These are phyloP conservation scores for Chaetoceros tenuissimus DNA, from an alignment of 108 stramenopile genomes.

Conservation along the genomic window DNA sequence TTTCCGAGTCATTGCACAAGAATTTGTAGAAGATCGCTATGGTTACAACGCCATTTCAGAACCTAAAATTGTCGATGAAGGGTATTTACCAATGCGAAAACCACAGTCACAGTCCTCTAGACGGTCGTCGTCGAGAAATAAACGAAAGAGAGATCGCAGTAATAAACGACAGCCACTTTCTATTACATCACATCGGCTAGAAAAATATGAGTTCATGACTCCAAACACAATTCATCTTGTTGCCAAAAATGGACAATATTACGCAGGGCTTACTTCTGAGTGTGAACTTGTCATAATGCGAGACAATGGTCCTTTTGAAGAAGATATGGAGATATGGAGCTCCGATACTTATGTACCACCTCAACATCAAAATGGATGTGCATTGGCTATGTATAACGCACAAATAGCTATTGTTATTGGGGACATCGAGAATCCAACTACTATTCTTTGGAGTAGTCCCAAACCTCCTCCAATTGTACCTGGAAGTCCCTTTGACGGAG, in stretches of 20 bases:
- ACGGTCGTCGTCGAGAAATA: constrained; percentile 6
- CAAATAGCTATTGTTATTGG: constrained; percentile 26
- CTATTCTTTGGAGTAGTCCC: constrained; percentile 53
- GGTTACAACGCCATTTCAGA: constrained; percentile 46
- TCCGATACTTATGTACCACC: constrained; percentile 36
- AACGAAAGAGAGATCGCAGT: neutral
- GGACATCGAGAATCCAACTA: constrained; percentile 14
- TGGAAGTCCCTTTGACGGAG: constrained; percentile 24
- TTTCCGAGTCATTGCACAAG: constrained; percentile 37
- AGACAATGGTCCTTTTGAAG: constrained; percentile 7
- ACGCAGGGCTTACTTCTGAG: constrained; percentile 42
- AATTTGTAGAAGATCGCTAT: constrained; percentile 44
- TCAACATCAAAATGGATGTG: constrained; percentile 27
- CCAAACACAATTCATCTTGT: constrained; percentile 25
- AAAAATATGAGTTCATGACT: constrained; percentile 26
- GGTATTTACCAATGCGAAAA: constrained; percentile 16
- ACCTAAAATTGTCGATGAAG: constrained; percentile 56
- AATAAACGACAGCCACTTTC: constrained; percentile 1
- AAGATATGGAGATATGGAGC: constrained; percentile 32
- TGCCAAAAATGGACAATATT: constrained; percentile 50
- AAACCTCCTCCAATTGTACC: constrained; percentile 24
- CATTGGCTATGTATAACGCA: constrained; percentile 39
- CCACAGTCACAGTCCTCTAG: neutral
- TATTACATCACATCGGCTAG: constrained; percentile 6
- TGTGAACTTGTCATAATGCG: constrained; percentile 50